Evolutionary conservation across 208 protist species (phyloP).

Genomic region (Phytomonas serpens): DNA sequence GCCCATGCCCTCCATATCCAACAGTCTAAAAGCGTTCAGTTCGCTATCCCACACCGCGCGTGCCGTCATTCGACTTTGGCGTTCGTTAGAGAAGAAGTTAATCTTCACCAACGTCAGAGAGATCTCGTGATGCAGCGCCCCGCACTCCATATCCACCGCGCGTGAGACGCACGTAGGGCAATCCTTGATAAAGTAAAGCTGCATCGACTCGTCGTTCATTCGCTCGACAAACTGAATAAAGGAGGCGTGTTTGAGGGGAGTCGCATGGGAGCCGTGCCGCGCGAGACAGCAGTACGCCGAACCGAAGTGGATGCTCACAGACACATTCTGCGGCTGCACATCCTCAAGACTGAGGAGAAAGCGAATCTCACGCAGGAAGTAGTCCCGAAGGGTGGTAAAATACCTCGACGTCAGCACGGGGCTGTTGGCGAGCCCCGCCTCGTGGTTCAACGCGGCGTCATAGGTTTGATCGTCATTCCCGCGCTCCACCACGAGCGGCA

Average conservation of each 20-base stretch:
- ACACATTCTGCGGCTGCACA: slow-evolving; percentile 64
- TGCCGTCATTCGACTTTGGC: slow-evolving; percentile 61
- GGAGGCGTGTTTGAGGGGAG: slow-evolving; percentile 68
- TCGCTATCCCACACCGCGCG: slow-evolving; percentile 74
- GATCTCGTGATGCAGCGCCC: slow-evolving; percentile 54
- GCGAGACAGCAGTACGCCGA: slow-evolving; percentile 78
- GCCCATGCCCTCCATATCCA: slow-evolving; percentile 79
- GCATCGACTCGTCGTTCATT: slow-evolving; percentile 82
- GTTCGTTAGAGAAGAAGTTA: slow-evolving; percentile 79
- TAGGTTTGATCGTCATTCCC: slow-evolving; percentile 10
- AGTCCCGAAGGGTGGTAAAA: slow-evolving; percentile 52
- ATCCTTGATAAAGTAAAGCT: slow-evolving; percentile 82
- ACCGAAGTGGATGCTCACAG: slow-evolving; percentile 66
- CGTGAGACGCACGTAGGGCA: slow-evolving; percentile 71
- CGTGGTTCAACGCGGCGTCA: slow-evolving; percentile 15
- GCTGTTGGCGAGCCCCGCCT: slow-evolving; percentile 50
- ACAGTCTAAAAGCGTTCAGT: slow-evolving; percentile 59
- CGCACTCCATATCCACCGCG: slow-evolving; percentile 71
- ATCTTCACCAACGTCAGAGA: slow-evolving; percentile 67
- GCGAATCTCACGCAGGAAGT: slow-evolving; percentile 66
- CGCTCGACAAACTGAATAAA: slow-evolving; percentile 79
- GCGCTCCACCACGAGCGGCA: slow-evolving; percentile 41
- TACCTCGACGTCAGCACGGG: slow-evolving; percentile 60
- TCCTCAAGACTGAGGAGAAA: slow-evolving; percentile 64
- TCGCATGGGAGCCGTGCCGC: slow-evolving; percentile 63